Evolutionary conservation across 192 early-diverging fungal genomes (phyloP).

Genomic region (Podila minutissima): DNA sequence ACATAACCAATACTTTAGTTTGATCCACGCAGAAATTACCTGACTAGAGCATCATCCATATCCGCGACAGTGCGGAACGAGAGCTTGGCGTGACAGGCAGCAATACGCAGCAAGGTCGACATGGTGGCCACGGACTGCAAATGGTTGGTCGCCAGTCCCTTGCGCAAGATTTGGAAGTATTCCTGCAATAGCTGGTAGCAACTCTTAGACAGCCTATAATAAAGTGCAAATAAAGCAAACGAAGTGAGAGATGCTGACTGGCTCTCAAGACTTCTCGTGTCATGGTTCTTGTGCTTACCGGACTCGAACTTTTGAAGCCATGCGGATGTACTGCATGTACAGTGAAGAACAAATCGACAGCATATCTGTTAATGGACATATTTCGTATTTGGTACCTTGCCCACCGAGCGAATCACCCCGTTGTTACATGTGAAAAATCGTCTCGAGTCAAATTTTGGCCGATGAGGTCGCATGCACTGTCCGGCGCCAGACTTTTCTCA

Average conservation of each 20-base stretch:
- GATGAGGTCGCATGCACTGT: neutral
- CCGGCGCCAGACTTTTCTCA: neutral
- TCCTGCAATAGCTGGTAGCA: constrained; percentile 18
- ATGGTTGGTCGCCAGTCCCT: constrained; percentile 11
- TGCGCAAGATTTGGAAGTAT: constrained; percentile 38
- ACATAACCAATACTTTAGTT: too few relatives aligned
- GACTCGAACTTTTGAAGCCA: constrained; percentile 31
- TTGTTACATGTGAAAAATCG: constrained; percentile 4
- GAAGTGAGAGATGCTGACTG: neutral
- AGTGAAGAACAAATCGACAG: neutral
- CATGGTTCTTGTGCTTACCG: neutral
- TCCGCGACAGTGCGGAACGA: constrained; percentile 19
- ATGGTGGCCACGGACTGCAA: constrained; percentile 20
- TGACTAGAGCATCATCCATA: constrained; percentile 33
- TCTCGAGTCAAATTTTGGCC: constrained; percentile 1
- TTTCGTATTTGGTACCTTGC: too few relatives aligned
- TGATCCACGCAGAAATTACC: constrained; percentile 2
- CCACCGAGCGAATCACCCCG: too few relatives aligned
- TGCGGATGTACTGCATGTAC: constrained; percentile 9
- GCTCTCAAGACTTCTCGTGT: neutral
- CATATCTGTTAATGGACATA: neutral
- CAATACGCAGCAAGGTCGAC: constrained; percentile 32
- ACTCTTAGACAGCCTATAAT: constrained; percentile 10
- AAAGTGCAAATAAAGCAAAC: neutral
- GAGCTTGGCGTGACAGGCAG: constrained; percentile 38